Percentiles rank a stretch among this genome's conserved stretches.
Conservation (phyloP, 2,329 filamentous ascomycete genomes). For the Ascochyta fabae region DNA sequence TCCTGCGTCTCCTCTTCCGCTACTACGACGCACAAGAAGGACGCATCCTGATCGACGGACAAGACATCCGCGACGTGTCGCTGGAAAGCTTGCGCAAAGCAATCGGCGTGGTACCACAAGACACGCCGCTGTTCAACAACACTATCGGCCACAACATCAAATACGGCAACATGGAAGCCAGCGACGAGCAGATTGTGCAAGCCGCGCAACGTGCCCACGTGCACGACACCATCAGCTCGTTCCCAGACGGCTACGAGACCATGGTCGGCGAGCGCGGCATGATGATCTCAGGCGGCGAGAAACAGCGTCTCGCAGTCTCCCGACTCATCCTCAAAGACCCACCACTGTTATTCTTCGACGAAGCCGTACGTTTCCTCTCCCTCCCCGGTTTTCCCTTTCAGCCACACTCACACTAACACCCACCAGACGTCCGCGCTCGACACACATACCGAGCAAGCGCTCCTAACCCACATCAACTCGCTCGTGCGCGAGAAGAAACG, state of each 20-base stretch:
- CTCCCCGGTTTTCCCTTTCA: background rate
- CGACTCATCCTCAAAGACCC: slow-evolving; percentile 87
- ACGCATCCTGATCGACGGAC: slow-evolving; percentile 87
- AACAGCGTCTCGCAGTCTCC: slow-evolving; percentile 86
- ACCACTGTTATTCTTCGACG: slow-evolving; percentile 90
- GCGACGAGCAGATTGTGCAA: slow-evolving; percentile 72
- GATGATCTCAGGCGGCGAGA: slow-evolving; percentile 97
- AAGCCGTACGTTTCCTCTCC: slow-evolving; percentile 66
- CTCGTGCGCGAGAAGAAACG: slow-evolving; percentile 86
- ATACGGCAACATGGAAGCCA: slow-evolving; percentile 83
- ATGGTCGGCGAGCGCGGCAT: slow-evolving; percentile 92
- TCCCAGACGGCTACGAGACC: slow-evolving; percentile 88
- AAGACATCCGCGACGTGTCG: slow-evolving; percentile 84
- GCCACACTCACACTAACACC: background rate
- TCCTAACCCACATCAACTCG: slow-evolving; percentile 91
- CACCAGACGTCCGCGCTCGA: slow-evolving; percentile 79
- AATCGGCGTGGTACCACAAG: slow-evolving; percentile 96
- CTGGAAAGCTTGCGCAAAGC: slow-evolving; percentile 81
- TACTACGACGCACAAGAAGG: slow-evolving; percentile 90
- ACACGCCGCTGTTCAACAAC: slow-evolving; percentile 96
- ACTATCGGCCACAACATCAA: slow-evolving; percentile 95
- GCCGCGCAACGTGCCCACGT: slow-evolving; percentile 85
- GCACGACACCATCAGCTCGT: slow-evolving; percentile 72
- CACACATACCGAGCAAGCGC: slow-evolving; percentile 88
- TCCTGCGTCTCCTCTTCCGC: slow-evolving; percentile 88